A percentile compares a stretch with the other conserved stretches of the same genome.
Evolutionary conservation across 345 rosid species (phyloP).

Genomic region (Brassica napus): Da-Ae NC_063446.1:37033501-37034000

Average conservation of each 20-base stretch:
- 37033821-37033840: constrained; percentile 35
- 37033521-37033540: constrained; percentile 7
- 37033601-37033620: constrained; percentile 39
- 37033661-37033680: constrained; percentile 23
- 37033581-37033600: constrained; percentile 15
- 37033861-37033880: constrained; percentile 38
- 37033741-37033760: constrained; percentile 48
- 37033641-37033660: constrained; percentile 34
- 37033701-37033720: constrained; percentile 12
- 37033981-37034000: constrained; percentile 74
- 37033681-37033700: not conserved
- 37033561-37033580: constrained; percentile 33
- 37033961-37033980: constrained; percentile 69
- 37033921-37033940: constrained; percentile 71
- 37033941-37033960: constrained; percentile 68
- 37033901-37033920: constrained; percentile 36
- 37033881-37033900: constrained; percentile 10
- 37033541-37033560: constrained; percentile 31
- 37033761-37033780: constrained; percentile 41
- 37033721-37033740: constrained; percentile 44
- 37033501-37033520: not conserved
- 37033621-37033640: constrained; percentile 27
- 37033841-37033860: constrained; percentile 42
- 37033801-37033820: constrained; percentile 38
- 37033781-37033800: constrained; percentile 37